These are phyloP conservation scores for Coelomomyces lativittatus DNA, from an alignment of 371 early-diverging fungal genomes.

Conservation along the genomic window DNA sequence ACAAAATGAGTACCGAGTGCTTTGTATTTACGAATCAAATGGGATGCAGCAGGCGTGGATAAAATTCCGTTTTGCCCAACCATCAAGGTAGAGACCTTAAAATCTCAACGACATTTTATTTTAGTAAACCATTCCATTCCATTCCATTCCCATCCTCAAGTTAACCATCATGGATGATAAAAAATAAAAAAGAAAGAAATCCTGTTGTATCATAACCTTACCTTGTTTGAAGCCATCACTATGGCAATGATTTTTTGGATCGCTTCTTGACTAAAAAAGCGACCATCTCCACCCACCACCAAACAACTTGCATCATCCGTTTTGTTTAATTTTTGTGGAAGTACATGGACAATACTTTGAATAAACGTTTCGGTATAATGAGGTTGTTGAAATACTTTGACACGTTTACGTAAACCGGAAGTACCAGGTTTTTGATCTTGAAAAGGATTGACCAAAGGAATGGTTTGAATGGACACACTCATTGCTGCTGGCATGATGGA, in stretches of 20 bases:
- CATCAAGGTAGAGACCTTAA: constrained; percentile 61
- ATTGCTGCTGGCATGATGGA: no score
- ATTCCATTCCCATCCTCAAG: no score
- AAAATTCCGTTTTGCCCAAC: constrained; percentile 83
- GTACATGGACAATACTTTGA: constrained; percentile 60
- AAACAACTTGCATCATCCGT: constrained; percentile 28
- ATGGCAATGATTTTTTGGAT: constrained; percentile 71
- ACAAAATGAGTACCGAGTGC: constrained; percentile 62
- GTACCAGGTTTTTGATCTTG: constrained; percentile 94
- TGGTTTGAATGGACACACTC: no score
- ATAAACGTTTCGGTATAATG: constrained; percentile 93
- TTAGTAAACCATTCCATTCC: no score
- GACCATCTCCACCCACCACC: constrained; percentile 92
- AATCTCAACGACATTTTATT: not conserved
- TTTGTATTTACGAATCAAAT: constrained; percentile 68
- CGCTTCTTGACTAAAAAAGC: constrained; percentile 68
- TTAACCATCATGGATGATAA: not conserved
- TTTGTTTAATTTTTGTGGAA: constrained; percentile 48
- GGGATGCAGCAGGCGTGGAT: constrained; percentile 90
- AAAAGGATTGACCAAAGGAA: constrained; percentile 19
- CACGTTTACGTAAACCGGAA: constrained; percentile 82
- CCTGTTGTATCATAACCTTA: no score
- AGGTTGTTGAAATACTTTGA: constrained; percentile 79
- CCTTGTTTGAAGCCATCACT: constrained; percentile 51
- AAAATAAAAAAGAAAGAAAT: not conserved